A percentile compares a stretch with the other conserved stretches of the same genome.
These are phyloP conservation scores for Penicillium lagena DNA, from an alignment of 495 filamentous ascomycete species.

Conservation along the genomic window DNA sequence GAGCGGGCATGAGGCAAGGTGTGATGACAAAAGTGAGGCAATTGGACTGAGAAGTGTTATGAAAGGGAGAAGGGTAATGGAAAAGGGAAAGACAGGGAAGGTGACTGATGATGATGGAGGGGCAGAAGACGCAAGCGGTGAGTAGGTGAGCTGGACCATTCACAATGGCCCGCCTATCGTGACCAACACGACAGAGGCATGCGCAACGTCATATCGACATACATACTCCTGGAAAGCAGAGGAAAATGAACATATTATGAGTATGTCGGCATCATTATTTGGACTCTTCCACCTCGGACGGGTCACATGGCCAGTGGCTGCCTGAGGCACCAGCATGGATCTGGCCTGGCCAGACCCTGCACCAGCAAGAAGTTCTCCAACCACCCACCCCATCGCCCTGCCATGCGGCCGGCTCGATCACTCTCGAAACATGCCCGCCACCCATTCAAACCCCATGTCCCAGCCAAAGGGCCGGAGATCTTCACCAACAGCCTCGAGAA, in stretches of 20 bases:
- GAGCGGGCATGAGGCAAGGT: no score
- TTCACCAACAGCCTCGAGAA: slow-evolving; percentile 31
- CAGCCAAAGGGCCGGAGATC: slow-evolving; percentile 15
- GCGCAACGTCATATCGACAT: no score
- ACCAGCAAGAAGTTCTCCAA: no score
- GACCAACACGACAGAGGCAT: no score
- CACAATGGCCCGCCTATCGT: neutral
- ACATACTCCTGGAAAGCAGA: no score
- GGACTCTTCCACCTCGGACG: neutral
- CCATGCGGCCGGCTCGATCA: slow-evolving; percentile 18
- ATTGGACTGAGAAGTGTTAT: neutral
- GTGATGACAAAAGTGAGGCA: neutral
- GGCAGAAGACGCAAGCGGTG: slow-evolving; percentile 21
- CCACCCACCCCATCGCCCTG: slow-evolving; percentile 4
- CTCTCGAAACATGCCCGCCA: slow-evolving; percentile 5
- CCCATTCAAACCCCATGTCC: slow-evolving; percentile 5
- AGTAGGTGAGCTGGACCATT: slow-evolving; percentile 3
- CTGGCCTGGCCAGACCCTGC: neutral
- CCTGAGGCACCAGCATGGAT: slow-evolving; percentile 2
- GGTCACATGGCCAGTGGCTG: slow-evolving; percentile 1
- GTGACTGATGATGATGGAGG: slow-evolving; percentile 16
- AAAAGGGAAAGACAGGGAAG: slow-evolving; percentile 2
- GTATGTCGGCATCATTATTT: no score
- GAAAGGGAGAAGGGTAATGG: slow-evolving; percentile 5
- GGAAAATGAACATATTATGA: no score